Base-by-base conservation (phyloP, 768 basidiomycete species). In the Fomitopsis pulvina region DNA sequence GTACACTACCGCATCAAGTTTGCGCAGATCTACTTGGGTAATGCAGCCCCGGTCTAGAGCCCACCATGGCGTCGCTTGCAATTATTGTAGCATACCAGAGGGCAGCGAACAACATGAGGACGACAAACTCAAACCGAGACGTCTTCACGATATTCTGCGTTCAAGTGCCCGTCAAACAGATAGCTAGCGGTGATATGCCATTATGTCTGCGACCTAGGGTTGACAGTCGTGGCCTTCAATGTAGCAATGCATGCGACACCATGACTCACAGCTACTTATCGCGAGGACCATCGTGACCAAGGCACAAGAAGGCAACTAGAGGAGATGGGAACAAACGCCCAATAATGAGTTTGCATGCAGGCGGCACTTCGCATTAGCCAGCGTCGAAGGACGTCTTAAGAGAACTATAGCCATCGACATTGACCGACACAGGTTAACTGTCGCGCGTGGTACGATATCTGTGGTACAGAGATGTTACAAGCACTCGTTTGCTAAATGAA, bases 181-280 rank as follows among this genome's bases (percentile, higher is more conserved):
- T n/a, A n/a, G n/a, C n/a, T n/a, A n/a, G n/a, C n/a, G 34, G 14
- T 37, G 14, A 6, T 5, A 6, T 37, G 34, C 34, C 34, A 18
- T 37, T 37, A 37, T 14, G 34, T 37, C 34, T 37, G 34, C 34
- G 14, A 5, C 14, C 7, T 14, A 18, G 18, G 34, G 14, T 37
- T 37, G 34, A 37, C 18, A 37, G 34, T 14, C 34, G 18, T 14
- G 14, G 14, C 34, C 14, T 7, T 14, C 18, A 32, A 37, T 46
- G n/a, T 21, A 20, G 45, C 45, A 27, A 45, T 45, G 26, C 8
- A 22, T 42, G 41, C 34, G 34, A 37, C 34, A 16, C 34, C 14
- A 21, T 37, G 25, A 46, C 45, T 34, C 45, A 46, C 34, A 37
- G 14, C 34, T 37, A n/a, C 42, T 44, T 44, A 46, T 46, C 45